Percentiles rank a stretch among this genome's conserved stretches.
These are phyloP conservation scores for Tulasnella sp. DNA, from an alignment of 768 basidiomycete species.

Conservation along the genomic window DNA sequence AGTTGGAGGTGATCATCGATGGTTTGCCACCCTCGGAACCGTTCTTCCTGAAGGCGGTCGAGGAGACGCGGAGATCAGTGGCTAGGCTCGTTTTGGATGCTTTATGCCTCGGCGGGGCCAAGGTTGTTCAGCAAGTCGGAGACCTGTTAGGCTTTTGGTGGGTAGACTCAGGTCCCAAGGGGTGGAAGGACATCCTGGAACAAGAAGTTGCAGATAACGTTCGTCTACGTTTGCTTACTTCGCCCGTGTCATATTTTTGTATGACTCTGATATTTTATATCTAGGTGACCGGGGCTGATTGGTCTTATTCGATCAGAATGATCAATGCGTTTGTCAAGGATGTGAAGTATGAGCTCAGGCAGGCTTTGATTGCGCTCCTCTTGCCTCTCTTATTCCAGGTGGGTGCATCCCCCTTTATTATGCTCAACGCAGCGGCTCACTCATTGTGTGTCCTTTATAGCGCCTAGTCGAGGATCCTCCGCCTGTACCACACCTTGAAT, in stretches of 20 bases:
- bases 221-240: neutral
- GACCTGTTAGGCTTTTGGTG: conserved; percentile 10
- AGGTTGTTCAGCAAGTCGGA: neutral
- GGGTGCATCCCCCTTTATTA: neutral
- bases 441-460: conserved; percentile 24
- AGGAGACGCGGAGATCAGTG: conserved; percentile 33
- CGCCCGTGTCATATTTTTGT: neutral
- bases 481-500: conserved; percentile 34
- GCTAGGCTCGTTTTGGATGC: conserved; percentile 37
- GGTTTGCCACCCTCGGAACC: neutral
- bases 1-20: conserved; percentile 32
- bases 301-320: conserved; percentile 1
- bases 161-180: conserved; percentile 1
- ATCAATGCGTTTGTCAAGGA: neutral
- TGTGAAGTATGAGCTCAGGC: neutral
- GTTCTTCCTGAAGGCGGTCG: conserved; percentile 21
- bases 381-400: conserved; percentile 12
- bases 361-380: neutral
- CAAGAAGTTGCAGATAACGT: conserved; percentile 8
- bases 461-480: conserved; percentile 34
- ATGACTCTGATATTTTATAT: neutral
- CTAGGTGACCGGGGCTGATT: neutral
- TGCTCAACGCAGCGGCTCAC: neutral
- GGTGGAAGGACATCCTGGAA: conserved; percentile 6
- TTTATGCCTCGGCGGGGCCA: conserved; percentile 1